Percentiles rank a stretch among this genome's conserved stretches.
phyloP scores from a whole-genome alignment of 1,139 yeast species.

The Scheffersomyces insectosa region DNA sequence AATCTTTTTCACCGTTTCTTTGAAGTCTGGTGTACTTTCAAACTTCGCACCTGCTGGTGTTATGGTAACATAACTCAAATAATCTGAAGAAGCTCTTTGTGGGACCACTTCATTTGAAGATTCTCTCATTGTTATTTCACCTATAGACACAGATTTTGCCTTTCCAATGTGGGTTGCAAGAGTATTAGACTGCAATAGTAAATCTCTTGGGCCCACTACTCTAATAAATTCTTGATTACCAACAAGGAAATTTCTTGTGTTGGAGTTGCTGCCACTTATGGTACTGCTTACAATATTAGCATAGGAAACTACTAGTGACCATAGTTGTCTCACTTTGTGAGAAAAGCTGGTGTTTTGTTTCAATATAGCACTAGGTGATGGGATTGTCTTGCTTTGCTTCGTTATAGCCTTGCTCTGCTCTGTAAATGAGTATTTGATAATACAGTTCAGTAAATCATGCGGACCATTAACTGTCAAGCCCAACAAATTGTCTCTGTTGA shows the following conservation, averaged over 20 bases:
- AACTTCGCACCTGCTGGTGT: slow-evolving; percentile 40
- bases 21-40: slow-evolving; percentile 45
- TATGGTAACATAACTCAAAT: slow-evolving; percentile 47
- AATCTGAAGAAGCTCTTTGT: slow-evolving; percentile 33
- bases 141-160: neutral
- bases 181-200: slow-evolving; percentile 47
- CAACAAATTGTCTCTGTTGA: slow-evolving; percentile 48
- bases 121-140: neutral
- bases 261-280: neutral
- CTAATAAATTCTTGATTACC: slow-evolving; percentile 45
- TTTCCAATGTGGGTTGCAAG: slow-evolving; percentile 1
- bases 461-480: slow-evolving; percentile 56
- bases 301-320: neutral
- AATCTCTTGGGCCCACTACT: slow-evolving; percentile 56
- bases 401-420: neutral
- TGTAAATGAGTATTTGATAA: slow-evolving; percentile 27
- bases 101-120: neutral
- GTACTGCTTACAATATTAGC: neutral
- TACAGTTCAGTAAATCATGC: slow-evolving; percentile 42
- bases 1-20: slow-evolving; percentile 34
- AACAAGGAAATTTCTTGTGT: slow-evolving; percentile 19
- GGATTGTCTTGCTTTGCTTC: neutral
- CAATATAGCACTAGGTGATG: neutral
- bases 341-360: neutral
- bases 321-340: neutral